A percentile compares a stretch with the other conserved stretches of the same genome.
Evolutionary conservation across 2,329 filamentous ascomycete genomes (phyloP).

Genomic region (Leptographium radiaticola): DNA sequence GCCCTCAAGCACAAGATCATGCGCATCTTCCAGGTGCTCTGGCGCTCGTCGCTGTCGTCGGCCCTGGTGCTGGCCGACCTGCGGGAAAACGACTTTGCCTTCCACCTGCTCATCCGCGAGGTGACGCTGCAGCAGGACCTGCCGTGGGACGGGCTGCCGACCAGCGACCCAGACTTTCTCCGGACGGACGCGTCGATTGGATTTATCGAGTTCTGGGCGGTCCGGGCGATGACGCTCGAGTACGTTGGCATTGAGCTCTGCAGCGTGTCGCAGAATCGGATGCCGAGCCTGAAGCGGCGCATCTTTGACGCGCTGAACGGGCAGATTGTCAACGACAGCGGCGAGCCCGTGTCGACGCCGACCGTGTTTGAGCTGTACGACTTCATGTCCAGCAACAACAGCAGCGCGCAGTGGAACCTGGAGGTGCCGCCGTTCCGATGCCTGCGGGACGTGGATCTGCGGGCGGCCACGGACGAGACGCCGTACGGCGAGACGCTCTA

Average conservation of each 20-base stretch:
- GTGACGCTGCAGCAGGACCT: constrained; percentile 55
- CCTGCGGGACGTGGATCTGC: constrained; percentile 55
- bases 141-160: constrained; percentile 58
- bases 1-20: constrained; percentile 55
- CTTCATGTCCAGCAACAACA: constrained; percentile 50
- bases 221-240: constrained; percentile 66
- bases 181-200: constrained; percentile 52
- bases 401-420: constrained; percentile 36
- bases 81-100: constrained; percentile 66
- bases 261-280: constrained; percentile 56
- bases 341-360: constrained; percentile 51
- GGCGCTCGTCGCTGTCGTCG: constrained; percentile 70
- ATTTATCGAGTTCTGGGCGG: constrained; percentile 63
- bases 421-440: constrained; percentile 41
- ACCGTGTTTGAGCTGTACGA: constrained; percentile 90
- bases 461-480: constrained; percentile 48
- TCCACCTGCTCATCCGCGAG: constrained; percentile 60
- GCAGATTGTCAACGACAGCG: constrained; percentile 52
- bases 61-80: constrained; percentile 66
- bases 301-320: constrained; percentile 68
- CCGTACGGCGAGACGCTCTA: constrained; percentile 42
- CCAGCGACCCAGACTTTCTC: constrained; percentile 53
- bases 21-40: constrained; percentile 67
- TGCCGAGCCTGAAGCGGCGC: constrained; percentile 56
- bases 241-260: constrained; percentile 81